Percentiles rank a stretch among this genome's conserved stretches.
These are phyloP conservation scores for Candida labiduridarum DNA, from an alignment of 1,139 yeast species.

Conservation along the genomic window DNA sequence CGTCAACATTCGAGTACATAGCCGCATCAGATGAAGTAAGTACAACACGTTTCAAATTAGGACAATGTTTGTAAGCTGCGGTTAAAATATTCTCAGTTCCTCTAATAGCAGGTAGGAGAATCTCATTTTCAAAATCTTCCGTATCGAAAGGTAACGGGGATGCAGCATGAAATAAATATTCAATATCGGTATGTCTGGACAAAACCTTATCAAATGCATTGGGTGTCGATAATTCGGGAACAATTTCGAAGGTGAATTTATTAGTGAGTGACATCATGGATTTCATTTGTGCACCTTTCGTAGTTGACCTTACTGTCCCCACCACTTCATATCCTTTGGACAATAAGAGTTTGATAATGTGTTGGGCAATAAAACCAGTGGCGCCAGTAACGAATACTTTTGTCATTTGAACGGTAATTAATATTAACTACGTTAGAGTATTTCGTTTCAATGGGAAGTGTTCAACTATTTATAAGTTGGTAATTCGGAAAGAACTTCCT, in stretches of 20 bases:
- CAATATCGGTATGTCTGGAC: constrained; percentile 28
- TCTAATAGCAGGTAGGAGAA: constrained; percentile 41
- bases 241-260: constrained; percentile 36
- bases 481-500: too few relatives aligned
- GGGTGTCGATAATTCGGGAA: constrained; percentile 32
- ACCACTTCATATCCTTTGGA: constrained; percentile 53
- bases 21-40: constrained; percentile 50
- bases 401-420: constrained; percentile 20
- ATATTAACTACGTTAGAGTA: too few relatives aligned
- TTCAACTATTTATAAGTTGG: too few relatives aligned
- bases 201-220: constrained; percentile 41
- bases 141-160: constrained; percentile 39
- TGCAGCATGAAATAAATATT: constrained; percentile 34
- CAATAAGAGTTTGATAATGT: constrained; percentile 37
- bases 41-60: constrained; percentile 34
- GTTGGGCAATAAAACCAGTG: constrained; percentile 61
- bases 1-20: constrained; percentile 39
- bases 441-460: too few relatives aligned
- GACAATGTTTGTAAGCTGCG: constrained; percentile 29
- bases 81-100: constrained; percentile 40
- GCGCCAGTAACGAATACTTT: constrained; percentile 59
- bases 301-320: constrained; percentile 62
- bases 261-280: constrained; percentile 13
- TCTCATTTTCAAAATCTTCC: constrained; percentile 39
- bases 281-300: constrained; percentile 50